Evolutionary conservation across 441 rosid species (phyloP).

Genomic region (Gossypium laxum): DNA sequence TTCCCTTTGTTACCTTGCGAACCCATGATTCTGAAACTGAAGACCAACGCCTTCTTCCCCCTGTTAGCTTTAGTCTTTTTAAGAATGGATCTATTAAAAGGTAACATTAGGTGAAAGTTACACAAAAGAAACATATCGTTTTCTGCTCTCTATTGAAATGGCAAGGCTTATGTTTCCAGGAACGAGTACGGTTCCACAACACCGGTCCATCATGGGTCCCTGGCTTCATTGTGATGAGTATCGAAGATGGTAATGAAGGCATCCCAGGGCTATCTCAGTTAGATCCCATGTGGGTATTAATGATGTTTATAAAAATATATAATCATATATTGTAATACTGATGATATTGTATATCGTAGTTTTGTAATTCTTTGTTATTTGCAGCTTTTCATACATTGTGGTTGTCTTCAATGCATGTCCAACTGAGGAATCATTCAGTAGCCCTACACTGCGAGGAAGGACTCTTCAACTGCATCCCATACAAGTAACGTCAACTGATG

Average conservation of each 20-base stretch:
- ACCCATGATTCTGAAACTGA: not conserved
- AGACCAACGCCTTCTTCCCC: not conserved
- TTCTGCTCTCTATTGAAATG: not conserved
- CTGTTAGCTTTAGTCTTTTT: not conserved
- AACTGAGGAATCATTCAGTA: constrained; percentile 39
- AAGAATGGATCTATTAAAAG: not conserved
- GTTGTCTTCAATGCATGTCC: constrained; percentile 66
- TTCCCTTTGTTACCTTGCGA: not conserved
- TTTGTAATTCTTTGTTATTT: constrained; percentile 10
- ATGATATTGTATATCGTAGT: not conserved
- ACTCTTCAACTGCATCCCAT: constrained; percentile 65
- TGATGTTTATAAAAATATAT: not conserved
- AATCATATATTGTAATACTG: not conserved
- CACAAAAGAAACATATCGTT: not conserved
- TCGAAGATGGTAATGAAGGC: constrained; percentile 73
- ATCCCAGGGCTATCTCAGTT: constrained; percentile 52
- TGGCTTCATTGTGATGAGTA: constrained; percentile 78
- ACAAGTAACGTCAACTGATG: constrained; percentile 67
- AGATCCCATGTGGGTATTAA: constrained; percentile 54
- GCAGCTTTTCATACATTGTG: constrained; percentile 64
- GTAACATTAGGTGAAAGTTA: not conserved
- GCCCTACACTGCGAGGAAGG: constrained; percentile 38
- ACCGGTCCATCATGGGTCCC: constrained; percentile 62
- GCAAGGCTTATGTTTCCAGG: constrained; percentile 31
- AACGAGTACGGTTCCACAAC: constrained; percentile 68